Conservation (phyloP, 192 early-diverging fungal species). For the Coemansia sp. region DNA sequence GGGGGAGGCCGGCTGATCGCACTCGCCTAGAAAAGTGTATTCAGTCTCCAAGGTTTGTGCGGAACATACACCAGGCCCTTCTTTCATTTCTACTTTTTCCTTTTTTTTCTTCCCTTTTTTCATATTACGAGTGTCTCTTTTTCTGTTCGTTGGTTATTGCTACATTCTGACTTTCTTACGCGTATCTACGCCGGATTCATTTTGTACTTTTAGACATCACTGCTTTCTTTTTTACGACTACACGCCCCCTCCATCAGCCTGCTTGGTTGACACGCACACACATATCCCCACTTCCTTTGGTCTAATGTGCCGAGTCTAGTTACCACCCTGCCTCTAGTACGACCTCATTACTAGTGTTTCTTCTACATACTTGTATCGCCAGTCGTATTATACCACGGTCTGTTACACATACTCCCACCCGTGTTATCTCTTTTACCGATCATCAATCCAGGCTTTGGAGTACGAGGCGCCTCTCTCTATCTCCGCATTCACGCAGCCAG, state of each 20-base stretch:
- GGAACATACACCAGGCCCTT: neutral
- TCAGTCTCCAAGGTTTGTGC: neutral
- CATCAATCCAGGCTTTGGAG: neutral
- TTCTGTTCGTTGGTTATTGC: neutral
- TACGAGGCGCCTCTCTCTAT: neutral
- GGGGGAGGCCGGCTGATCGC: conserved; percentile 7
- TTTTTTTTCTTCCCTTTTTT: neutral
- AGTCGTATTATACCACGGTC: neutral
- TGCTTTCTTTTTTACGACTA: conserved; percentile 4
- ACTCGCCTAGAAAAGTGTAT: neutral
- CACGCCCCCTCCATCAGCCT: neutral
- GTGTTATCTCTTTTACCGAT: conserved; percentile 1
- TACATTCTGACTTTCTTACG: neutral
- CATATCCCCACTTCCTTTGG: neutral
- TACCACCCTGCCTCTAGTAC: neutral
- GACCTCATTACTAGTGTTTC: neutral
- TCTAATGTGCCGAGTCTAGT: conserved; percentile 7
- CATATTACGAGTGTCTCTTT: conserved; percentile 6
- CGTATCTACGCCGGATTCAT: neutral
- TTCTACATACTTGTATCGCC: neutral
- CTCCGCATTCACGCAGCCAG: conserved; percentile 7
- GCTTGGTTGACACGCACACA: neutral
- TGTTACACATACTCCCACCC: neutral
- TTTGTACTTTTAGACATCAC: conserved; percentile 7
- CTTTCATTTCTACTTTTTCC: neutral